These are phyloP conservation scores for Tillandsia fasciculata DNA, from an alignment of 176 grass and related monocot genomes.

Conservation along the genomic window DNA sequence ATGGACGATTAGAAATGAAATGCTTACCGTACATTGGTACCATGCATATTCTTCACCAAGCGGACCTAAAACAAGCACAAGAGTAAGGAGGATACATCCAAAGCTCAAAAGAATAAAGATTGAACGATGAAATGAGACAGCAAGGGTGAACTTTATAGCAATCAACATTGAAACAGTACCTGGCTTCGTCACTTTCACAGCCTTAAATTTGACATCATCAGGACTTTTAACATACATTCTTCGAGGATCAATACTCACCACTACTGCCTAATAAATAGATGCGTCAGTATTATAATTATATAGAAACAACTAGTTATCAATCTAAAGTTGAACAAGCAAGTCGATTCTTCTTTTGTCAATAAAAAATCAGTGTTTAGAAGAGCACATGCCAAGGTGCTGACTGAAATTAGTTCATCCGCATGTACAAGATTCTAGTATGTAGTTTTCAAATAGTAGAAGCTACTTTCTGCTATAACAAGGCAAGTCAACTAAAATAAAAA, in stretches of 20 bases:
- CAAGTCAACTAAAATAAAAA: no score
- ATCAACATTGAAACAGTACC: constrained; percentile 30
- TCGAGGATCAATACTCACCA: constrained; percentile 95
- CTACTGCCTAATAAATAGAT: constrained; percentile 64
- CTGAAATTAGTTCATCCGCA: neutral
- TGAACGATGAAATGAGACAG: constrained; percentile 9
- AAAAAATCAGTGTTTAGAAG: no score
- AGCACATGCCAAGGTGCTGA: no score
- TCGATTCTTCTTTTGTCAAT: neutral
- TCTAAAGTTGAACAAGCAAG: neutral
- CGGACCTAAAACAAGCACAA: constrained; percentile 47
- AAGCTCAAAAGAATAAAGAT: constrained; percentile 19
- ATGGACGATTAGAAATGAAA: neutral
- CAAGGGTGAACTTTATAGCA: constrained; percentile 1
- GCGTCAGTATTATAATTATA: constrained; percentile 7
- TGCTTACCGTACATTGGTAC: constrained; percentile 90
- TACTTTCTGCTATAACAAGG: no score
- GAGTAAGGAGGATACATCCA: constrained; percentile 4
- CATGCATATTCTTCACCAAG: constrained; percentile 93
- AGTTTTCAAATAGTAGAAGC: no score
- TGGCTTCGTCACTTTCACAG: constrained; percentile 55
- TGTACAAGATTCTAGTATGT: no score
- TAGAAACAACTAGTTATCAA: neutral
- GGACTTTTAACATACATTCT: constrained; percentile 71
- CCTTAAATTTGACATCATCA: constrained; percentile 77